These are phyloP conservation scores for Trebouxiophyceae sp. DNA, from an alignment of 163 green algal genomes.

Conservation along the genomic window DNA sequence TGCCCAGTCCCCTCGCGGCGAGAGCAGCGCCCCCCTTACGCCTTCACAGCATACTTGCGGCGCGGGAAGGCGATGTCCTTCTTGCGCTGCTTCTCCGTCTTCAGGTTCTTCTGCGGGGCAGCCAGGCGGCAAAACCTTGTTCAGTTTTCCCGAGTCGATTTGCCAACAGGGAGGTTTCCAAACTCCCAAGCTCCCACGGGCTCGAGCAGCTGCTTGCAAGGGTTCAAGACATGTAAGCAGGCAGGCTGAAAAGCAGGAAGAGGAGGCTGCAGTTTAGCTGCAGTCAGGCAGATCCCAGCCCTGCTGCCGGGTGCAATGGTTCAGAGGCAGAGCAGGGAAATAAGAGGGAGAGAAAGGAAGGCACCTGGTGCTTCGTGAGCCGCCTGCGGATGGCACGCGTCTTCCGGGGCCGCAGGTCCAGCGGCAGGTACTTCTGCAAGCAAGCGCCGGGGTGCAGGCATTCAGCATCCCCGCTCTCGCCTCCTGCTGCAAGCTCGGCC, in stretches of 20 bases:
- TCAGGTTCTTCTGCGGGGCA: constrained; percentile 55
- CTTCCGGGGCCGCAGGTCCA: constrained; percentile 96
- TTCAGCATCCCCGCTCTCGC: not conserved
- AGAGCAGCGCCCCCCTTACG: no score
- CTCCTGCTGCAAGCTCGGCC: not conserved
- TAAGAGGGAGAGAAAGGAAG: not conserved
- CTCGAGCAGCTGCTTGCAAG: no score
- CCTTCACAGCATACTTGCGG: constrained; percentile 93
- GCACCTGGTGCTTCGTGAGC: constrained; percentile 84
- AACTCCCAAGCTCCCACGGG: no score
- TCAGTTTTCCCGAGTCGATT: no score
- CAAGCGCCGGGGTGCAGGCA: not conserved
- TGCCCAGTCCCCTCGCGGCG: no score
- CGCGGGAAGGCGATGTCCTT: constrained; percentile 78
- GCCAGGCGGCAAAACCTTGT: no score
- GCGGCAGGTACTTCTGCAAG: constrained; percentile 77
- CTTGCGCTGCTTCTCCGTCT: constrained; percentile 79
- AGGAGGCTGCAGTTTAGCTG: not conserved
- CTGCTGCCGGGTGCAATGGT: not conserved
- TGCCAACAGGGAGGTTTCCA: no score
- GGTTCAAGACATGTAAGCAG: no score
- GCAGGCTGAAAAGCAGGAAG: no score
- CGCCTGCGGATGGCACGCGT: constrained; percentile 88
- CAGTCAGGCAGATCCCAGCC: not conserved
- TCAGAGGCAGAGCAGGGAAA: not conserved